Percentiles rank a stretch among this genome's conserved stretches.
phyloP scores from a whole-genome alignment of 768 basidiomycete species.

The Boletus rex-veris region DNA sequence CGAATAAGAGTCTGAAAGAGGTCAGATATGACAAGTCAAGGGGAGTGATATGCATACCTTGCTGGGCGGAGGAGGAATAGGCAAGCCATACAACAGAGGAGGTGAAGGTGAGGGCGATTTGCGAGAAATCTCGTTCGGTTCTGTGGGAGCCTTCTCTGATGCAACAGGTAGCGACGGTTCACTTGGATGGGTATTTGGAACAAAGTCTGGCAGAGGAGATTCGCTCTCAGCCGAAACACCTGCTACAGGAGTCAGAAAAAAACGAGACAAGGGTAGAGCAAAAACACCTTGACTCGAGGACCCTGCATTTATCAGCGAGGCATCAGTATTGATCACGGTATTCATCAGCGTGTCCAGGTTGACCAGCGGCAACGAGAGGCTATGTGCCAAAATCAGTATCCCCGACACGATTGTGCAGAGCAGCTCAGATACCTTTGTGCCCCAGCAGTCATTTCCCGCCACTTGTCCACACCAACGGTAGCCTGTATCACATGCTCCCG shows the following conservation, averaged over 20 bases:
- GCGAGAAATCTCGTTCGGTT: slow-evolving; percentile 9
- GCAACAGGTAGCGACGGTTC: slow-evolving; percentile 42
- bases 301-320: slow-evolving; percentile 28
- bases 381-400: slow-evolving; percentile 19
- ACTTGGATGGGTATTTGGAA: slow-evolving; percentile 51
- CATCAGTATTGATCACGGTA: slow-evolving; percentile 41
- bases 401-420: neutral
- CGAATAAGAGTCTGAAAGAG: slow-evolving; percentile 22
- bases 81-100: slow-evolving; percentile 16
- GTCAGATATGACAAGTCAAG: neutral
- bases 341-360: slow-evolving; percentile 48
- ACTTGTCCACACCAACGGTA: slow-evolving; percentile 51
- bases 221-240: slow-evolving; percentile 9
- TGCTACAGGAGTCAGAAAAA: neutral
- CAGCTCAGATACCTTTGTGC: slow-evolving; percentile 43
- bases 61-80: slow-evolving; percentile 24
- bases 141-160: slow-evolving; percentile 8
- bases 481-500: slow-evolving; percentile 45
- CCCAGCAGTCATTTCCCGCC: slow-evolving; percentile 50
- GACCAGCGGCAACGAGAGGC: slow-evolving; percentile 43
- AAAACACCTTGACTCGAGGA: slow-evolving; percentile 20
- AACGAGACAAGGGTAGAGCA: neutral
- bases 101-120: slow-evolving; percentile 18
- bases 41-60: slow-evolving; percentile 10
- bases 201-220: slow-evolving; percentile 45